A percentile compares a stretch with the other conserved stretches of the same genome.
phyloP scores from a whole-genome alignment of 257 asterid genomes.

The Primulina huaijiensis region DNA sequence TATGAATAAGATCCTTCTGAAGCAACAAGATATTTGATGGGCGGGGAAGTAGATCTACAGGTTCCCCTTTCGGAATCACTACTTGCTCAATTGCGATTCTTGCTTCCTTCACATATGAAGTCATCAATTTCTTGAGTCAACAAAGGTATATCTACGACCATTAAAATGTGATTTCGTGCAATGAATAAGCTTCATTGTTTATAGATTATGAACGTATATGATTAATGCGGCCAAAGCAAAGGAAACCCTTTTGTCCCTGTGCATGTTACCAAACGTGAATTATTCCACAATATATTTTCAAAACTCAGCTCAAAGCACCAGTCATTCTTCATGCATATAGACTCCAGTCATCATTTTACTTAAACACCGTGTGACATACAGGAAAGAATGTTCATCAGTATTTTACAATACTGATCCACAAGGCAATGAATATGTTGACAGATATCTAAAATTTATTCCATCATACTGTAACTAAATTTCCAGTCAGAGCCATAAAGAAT shows the following conservation, averaged over 20 bases:
- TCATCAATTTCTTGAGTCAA: constrained; percentile 13
- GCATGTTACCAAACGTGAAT: neutral
- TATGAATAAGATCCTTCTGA: constrained; percentile 82
- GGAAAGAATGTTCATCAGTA: neutral
- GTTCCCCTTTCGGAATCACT: constrained; percentile 83
- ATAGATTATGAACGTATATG: neutral
- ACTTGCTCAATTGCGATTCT: constrained; percentile 76
- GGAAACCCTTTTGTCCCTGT: neutral
- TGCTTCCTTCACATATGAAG: constrained; percentile 59
- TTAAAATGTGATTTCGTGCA: constrained; percentile 2
- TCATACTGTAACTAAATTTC: neutral
- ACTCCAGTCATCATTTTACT: neutral
- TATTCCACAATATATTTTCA: neutral
- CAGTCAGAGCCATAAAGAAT: neutral
- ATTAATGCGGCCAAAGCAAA: neutral
- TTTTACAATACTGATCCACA: constrained; percentile 1
- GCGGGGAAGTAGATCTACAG: constrained; percentile 81
- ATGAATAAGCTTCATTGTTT: neutral
- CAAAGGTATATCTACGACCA: constrained; percentile 1
- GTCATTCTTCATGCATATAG: constrained; percentile 3
- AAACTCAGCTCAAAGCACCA: constrained; percentile 10
- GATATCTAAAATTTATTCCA: neutral
- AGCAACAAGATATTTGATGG: constrained; percentile 62
- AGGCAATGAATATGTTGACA: neutral
- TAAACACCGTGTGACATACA: neutral